Percentiles rank a stretch among this genome's conserved stretches.
These are phyloP conservation scores for Limtongia smithiae DNA, from an alignment of 805 yeast species.

Conservation along the genomic window DNA sequence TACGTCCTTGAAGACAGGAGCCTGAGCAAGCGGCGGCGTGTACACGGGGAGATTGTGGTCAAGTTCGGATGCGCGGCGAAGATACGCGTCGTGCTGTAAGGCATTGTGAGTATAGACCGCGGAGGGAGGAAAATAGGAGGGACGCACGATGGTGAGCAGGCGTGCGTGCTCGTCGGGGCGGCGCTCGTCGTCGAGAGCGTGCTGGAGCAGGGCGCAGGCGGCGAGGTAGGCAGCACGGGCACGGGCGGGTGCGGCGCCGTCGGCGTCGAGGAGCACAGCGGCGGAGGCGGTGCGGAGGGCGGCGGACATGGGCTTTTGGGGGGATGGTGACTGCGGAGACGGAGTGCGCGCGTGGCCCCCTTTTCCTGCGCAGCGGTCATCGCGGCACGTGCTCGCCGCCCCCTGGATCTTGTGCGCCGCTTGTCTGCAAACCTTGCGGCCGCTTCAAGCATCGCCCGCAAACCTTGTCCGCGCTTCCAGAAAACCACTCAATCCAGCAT, in stretches of 20 bases:
- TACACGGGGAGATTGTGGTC: too few species aligned
- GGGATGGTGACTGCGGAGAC: too few species aligned
- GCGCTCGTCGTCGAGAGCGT: conserved; percentile 1
- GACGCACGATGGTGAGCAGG: conserved; percentile 5
- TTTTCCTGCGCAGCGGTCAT: too few species aligned
- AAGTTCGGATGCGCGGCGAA: conserved; percentile 7
- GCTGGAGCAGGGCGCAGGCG: conserved; percentile 10
- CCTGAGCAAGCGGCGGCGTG: neutral
- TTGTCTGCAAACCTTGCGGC: too few species aligned
- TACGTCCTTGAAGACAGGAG: neutral
- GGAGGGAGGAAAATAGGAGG: neutral
- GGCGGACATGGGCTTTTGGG: too few species aligned
- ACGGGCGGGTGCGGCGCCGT: neutral
- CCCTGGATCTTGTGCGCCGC: too few species aligned
- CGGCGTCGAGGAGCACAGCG: conserved; percentile 12
- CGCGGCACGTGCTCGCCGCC: too few species aligned
- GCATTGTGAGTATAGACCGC: too few species aligned
- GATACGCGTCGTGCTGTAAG: conserved; percentile 6
- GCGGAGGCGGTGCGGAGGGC: conserved; percentile 13
- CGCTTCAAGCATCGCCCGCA: too few species aligned
- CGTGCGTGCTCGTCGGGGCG: neutral
- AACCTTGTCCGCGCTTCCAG: neutral
- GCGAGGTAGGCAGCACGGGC: conserved; percentile 16
- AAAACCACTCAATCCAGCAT: neutral
- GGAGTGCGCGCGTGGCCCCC: too few species aligned